A percentile compares a stretch with the other conserved stretches of the same genome.
phyloP scores from a whole-genome alignment of 129 eudicot species.

The Oenanthe sinensis region DNA sequence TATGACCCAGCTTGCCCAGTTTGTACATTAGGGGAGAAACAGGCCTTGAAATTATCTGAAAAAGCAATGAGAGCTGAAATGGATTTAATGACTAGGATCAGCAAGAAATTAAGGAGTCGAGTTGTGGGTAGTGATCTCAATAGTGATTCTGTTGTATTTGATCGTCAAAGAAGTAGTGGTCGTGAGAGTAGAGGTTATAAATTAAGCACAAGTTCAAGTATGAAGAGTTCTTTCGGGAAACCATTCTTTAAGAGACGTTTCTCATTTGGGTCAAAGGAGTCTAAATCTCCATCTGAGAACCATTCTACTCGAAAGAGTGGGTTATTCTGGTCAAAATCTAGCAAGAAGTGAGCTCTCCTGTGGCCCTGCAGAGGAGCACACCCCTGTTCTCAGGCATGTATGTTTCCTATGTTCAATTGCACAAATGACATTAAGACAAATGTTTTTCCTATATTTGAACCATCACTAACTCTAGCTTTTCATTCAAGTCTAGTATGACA shows the following conservation, averaged over 20 bases:
- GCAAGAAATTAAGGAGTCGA: conserved; percentile 54
- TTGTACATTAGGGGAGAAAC: conserved; percentile 89
- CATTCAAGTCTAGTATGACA: background rate
- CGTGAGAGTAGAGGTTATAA: conserved; percentile 34
- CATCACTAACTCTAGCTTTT: background rate
- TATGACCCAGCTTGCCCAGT: conserved; percentile 91
- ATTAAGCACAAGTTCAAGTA: conserved; percentile 66
- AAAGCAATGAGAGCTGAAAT: conserved; percentile 69
- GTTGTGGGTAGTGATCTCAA: conserved; percentile 44
- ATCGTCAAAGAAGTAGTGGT: conserved; percentile 34
- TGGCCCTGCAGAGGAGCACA: conserved; percentile 12
- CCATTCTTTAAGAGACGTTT: conserved; percentile 76
- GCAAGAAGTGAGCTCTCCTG: conserved; percentile 51
- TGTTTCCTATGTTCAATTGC: background rate
- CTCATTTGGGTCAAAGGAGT: conserved; percentile 64
- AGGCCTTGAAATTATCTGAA: conserved; percentile 51
- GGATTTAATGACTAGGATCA: conserved; percentile 50
- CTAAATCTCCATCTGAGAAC: conserved; percentile 41
- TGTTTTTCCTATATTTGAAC: background rate
- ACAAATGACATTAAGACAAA: background rate
- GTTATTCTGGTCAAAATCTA: conserved; percentile 88
- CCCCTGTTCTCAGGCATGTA: conserved; percentile 8
- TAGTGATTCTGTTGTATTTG: conserved; percentile 37
- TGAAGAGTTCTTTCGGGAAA: conserved; percentile 58
- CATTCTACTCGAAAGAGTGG: conserved; percentile 45